Evolutionary conservation across 176 grass and related monocot species (phyloP).

Genomic region (Ampelocalamus luodianensis): DNA sequence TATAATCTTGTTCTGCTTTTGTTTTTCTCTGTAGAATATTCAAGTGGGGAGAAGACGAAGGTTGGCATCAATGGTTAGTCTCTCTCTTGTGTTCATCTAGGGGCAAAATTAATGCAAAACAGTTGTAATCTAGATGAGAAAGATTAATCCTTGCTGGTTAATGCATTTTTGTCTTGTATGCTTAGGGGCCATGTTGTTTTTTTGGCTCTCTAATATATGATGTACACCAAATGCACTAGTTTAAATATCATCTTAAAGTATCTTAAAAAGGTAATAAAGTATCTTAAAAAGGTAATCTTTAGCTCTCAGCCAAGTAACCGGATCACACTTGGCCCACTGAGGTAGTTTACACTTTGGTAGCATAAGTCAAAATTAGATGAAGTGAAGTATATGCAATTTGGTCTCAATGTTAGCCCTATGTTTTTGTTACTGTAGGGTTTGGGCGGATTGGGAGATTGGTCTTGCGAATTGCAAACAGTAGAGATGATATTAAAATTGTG

Average conservation of each 20-base stretch:
- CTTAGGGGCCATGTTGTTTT: neutral
- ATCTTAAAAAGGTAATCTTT: neutral
- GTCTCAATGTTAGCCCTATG: neutral
- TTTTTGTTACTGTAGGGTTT: conserved; percentile 64
- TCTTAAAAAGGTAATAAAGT: no score
- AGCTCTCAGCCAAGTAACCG: neutral
- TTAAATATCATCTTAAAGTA: neutral
- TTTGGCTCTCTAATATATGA: neutral
- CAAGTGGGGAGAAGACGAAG: conserved; percentile 76
- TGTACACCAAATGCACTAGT: no score
- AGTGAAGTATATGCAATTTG: neutral
- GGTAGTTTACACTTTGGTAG: neutral
- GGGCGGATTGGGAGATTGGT: conserved; percentile 95
- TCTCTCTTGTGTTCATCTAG: no score
- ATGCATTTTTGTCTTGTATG: neutral
- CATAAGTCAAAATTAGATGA: neutral
- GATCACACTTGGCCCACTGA: neutral
- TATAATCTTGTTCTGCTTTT: neutral
- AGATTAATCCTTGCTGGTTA: no score
- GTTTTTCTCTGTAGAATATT: conserved; percentile 66
- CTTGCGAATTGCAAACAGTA: conserved; percentile 75
- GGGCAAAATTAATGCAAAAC: no score
- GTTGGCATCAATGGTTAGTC: conserved; percentile 80
- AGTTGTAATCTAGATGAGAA: no score
- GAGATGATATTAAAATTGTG: conserved; percentile 96